phyloP scores from a whole-genome alignment of 2,329 filamentous ascomycete genomes.

The Microcera coccophila region DNA sequence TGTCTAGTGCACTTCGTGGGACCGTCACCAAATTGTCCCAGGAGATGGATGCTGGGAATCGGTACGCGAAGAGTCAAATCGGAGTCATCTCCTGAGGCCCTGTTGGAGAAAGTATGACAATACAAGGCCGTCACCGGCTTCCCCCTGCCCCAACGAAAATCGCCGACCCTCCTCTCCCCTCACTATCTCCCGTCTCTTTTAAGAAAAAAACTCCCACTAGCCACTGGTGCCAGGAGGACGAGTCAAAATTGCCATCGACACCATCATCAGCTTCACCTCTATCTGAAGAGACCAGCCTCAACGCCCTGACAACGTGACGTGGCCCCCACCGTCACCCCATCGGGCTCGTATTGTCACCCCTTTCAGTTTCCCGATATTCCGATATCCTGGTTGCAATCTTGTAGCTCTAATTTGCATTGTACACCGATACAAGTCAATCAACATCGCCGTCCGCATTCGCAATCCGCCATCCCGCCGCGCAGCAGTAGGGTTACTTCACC shows the following conservation, averaged over 20 bases:
- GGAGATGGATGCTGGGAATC: neutral
- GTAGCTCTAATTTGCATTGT: neutral
- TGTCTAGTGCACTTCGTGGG: no score
- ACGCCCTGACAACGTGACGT: slow-evolving; percentile 23
- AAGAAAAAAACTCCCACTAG: neutral
- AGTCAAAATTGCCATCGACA: neutral
- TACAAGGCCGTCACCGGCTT: slow-evolving; percentile 4
- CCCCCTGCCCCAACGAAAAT: slow-evolving; percentile 8
- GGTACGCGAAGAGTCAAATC: no score
- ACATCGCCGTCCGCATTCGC: neutral
- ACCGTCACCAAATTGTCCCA: no score
- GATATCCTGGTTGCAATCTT: neutral
- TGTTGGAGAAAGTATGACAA: no score
- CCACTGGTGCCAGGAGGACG: no score
- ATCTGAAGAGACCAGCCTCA: neutral
- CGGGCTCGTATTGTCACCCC: slow-evolving; percentile 12
- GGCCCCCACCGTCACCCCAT: slow-evolving; percentile 28
- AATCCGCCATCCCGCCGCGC: neutral
- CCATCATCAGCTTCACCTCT: neutral
- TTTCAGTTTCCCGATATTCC: slow-evolving; percentile 8
- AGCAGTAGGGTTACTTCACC: no score
- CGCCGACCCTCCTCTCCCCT: neutral
- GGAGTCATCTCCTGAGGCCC: no score
- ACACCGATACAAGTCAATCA: neutral
- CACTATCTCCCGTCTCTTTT: neutral